phyloP scores from a whole-genome alignment of 2,329 filamentous ascomycete genomes.

The Colletotrichum sp. region DNA sequence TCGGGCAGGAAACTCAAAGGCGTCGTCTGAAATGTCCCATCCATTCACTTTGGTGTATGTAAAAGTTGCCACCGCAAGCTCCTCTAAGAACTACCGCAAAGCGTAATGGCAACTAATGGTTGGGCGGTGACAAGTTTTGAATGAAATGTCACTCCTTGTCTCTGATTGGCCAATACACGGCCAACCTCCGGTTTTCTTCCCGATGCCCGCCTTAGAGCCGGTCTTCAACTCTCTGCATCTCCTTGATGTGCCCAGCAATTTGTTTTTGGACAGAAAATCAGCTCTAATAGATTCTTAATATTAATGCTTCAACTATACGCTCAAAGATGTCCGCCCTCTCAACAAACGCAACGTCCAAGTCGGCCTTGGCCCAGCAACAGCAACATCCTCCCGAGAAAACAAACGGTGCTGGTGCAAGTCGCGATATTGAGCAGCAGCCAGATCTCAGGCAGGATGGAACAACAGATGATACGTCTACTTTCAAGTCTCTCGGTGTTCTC shows the following conservation, averaged over 20 bases:
- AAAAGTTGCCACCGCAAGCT: neutral
- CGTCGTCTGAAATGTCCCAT: neutral
- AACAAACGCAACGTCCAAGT: too few relatives aligned
- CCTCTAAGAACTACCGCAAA: neutral
- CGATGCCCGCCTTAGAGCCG: neutral
- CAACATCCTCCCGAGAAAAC: neutral
- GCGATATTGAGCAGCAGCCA: slow-evolving; percentile 16
- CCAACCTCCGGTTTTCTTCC: neutral
- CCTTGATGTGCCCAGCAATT: neutral
- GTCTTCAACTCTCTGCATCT: neutral
- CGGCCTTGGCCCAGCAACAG: neutral
- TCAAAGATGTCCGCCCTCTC: neutral
- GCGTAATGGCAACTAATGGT: neutral
- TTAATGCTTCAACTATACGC: neutral
- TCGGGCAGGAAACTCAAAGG: neutral
- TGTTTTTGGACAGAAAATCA: neutral
- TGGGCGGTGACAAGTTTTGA: neutral
- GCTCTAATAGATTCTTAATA: neutral
- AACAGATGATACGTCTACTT: slow-evolving; percentile 41
- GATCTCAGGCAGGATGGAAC: neutral
- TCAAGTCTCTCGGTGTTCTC: slow-evolving; percentile 62
- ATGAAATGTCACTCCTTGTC: slow-evolving; percentile 15
- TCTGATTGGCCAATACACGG: slow-evolving; percentile 6
- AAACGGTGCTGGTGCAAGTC: neutral
- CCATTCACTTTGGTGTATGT: neutral